phyloP scores from a whole-genome alignment of 768 basidiomycete species.

The Termitomyces sp. region DNA sequence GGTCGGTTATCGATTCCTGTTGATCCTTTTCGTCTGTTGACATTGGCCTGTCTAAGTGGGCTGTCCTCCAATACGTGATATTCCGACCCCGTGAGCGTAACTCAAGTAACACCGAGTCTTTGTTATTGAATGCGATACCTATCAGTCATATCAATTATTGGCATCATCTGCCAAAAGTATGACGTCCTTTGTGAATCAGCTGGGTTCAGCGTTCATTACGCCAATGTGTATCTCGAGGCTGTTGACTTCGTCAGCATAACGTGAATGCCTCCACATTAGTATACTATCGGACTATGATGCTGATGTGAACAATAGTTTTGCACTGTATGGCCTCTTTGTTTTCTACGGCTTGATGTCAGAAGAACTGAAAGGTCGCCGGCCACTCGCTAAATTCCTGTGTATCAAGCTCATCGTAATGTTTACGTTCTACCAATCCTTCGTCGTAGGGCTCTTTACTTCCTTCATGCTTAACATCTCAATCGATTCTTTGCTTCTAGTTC shows the following conservation, averaged over 20 bases:
- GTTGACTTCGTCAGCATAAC: conserved; percentile 82
- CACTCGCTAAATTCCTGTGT: conserved; percentile 78
- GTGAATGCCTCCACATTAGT: conserved; percentile 26
- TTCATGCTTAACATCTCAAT: neutral
- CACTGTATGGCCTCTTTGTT: conserved; percentile 78
- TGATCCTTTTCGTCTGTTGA: neutral
- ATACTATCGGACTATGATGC: neutral
- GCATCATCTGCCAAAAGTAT: conserved; percentile 69
- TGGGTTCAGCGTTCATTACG: conserved; percentile 54
- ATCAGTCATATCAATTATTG: conserved; percentile 59
- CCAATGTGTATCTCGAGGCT: conserved; percentile 62
- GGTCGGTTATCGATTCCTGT: conserved; percentile 27
- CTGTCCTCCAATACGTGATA: conserved; percentile 84
- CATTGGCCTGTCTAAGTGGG: conserved; percentile 47
- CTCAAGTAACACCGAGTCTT: neutral
- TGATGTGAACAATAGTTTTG: conserved; percentile 41
- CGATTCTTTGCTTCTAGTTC: conserved; percentile 39
- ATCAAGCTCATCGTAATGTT: conserved; percentile 88
- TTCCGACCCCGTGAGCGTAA: conserved; percentile 41
- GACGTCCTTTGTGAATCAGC: conserved; percentile 65
- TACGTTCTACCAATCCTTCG: conserved; percentile 82
- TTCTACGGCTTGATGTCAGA: conserved; percentile 81
- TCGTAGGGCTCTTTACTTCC: conserved; percentile 37
- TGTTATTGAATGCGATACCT: neutral
- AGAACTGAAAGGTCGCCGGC: conserved; percentile 70